Conservation (phyloP, 176 grass and related monocot genomes). For the Chloris gayana region DNA sequence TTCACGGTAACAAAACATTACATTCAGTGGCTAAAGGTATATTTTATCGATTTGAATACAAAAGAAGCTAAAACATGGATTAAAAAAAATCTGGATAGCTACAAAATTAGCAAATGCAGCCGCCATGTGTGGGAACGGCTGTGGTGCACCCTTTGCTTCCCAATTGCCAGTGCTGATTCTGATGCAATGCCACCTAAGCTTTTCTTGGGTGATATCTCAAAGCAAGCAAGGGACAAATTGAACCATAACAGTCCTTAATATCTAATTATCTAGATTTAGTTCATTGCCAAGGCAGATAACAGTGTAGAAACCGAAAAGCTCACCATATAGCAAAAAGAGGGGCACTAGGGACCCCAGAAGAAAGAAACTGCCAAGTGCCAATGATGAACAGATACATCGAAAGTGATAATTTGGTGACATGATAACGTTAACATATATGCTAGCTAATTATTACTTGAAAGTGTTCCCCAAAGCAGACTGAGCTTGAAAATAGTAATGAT, state of each 20-base stretch:
- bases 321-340: not conserved
- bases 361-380: slow-evolving; percentile 9
- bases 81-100: not conserved
- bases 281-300: not conserved
- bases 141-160: too few relatives aligned
- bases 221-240: not conserved
- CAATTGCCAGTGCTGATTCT: not conserved
- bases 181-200: not conserved
- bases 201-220: not conserved
- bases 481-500: not conserved
- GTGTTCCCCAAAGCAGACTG: not conserved
- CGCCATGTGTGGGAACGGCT: not conserved
- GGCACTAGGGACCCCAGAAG: not conserved
- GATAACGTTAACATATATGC: not conserved
- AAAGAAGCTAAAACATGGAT: slow-evolving; percentile 1
- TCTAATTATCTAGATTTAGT: not conserved
- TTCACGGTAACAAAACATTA: too few relatives aligned
- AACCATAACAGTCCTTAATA: not conserved
- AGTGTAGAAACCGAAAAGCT: slow-evolving; percentile 3
- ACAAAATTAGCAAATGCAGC: not conserved
- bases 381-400: not conserved
- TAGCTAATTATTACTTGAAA: not conserved
- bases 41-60: not conserved
- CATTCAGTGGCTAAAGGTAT: too few relatives aligned
- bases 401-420: not conserved